These are phyloP conservation scores for Trametopsis cervina DNA, from an alignment of 768 basidiomycete genomes.

Conservation along the genomic window DNA sequence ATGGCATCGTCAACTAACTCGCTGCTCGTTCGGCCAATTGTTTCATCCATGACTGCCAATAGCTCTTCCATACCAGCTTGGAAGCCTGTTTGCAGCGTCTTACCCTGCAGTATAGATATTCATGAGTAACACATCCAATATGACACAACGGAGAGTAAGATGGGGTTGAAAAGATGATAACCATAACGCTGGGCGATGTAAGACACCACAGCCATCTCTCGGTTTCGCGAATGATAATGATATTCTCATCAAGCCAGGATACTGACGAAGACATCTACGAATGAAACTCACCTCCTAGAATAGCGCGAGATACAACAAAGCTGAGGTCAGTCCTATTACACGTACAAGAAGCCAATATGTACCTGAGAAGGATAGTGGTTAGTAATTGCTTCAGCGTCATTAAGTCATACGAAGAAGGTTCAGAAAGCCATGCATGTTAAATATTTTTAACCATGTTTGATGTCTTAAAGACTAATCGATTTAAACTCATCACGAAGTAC, in stretches of 20 bases:
- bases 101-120: constrained; percentile 35
- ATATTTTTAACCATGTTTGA: constrained; percentile 57
- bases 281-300: constrained; percentile 36
- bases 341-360: constrained; percentile 8
- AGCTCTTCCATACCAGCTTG: constrained; percentile 73
- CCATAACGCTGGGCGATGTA: constrained; percentile 55
- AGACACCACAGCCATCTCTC: constrained; percentile 54
- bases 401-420: constrained; percentile 15
- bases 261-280: too few species aligned
- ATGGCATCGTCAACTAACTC: constrained; percentile 41
- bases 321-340: not conserved
- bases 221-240: constrained; percentile 62
- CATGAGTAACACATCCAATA: constrained; percentile 8
- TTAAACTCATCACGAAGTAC: constrained; percentile 47
- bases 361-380: constrained; percentile 20
- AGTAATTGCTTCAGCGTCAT: too few species aligned
- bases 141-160: constrained; percentile 35
- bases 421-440: constrained; percentile 36
- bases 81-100: constrained; percentile 74
- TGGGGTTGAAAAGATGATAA: constrained; percentile 67
- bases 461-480: constrained; percentile 97
- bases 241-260: constrained; percentile 40
- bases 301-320: constrained; percentile 1
- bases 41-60: constrained; percentile 45
- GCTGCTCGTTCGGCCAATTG: not conserved